Base-by-base conservation (phyloP, 2,329 filamentous ascomycete genomes). In the Aureobasidium sp. region DNA sequence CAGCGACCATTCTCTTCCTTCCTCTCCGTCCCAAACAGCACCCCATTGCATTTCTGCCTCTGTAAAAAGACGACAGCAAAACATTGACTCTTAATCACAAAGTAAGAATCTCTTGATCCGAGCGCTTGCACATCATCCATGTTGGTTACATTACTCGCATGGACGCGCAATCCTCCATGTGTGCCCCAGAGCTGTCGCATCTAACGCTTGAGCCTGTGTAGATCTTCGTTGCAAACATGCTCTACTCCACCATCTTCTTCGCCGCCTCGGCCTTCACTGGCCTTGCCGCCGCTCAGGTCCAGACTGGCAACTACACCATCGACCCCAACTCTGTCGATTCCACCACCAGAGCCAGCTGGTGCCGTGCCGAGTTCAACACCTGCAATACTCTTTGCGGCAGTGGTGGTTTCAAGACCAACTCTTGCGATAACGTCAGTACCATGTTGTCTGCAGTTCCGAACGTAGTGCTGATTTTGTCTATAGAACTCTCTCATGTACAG, bases 321-420 rank as follows among this genome's bases (percentile, higher is more conserved):
- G 69, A 77, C 65, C 67, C 79, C 59, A 71, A 65, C 67, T 57
- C 66, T 32, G 73, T 84, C 45, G 65, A 71, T 45, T n/a, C 67
- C 3, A 59, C 69, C 45, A 66, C 70, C 29, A 74, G 74, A 65
- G 66, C 73, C 69, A 66, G 74, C 62, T 87, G 84, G 84, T 88
- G 86, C 71, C 71, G 73, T 59, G 82, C 78, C 65, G 76, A 87
- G 75, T 73, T 74, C 64, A 84, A 84, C 73, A 79, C 79, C 48
- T 88, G 86, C 75, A 82, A 81, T 16, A 70, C 78, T 62, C 78
- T 87, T 65, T 88, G 86, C 74, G 78, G 86, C 74, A 77, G 79
- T 65, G 69, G 72, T 65, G 74, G 77, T 6, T 29, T 6, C 42
- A 47, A 48, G 42, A 68, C 69, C 65, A 86, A 86, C 76, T 72